These are phyloP conservation scores for Aegilops sharonensis DNA, from an alignment of 176 grass and related monocot species.

Conservation along the genomic window DNA sequence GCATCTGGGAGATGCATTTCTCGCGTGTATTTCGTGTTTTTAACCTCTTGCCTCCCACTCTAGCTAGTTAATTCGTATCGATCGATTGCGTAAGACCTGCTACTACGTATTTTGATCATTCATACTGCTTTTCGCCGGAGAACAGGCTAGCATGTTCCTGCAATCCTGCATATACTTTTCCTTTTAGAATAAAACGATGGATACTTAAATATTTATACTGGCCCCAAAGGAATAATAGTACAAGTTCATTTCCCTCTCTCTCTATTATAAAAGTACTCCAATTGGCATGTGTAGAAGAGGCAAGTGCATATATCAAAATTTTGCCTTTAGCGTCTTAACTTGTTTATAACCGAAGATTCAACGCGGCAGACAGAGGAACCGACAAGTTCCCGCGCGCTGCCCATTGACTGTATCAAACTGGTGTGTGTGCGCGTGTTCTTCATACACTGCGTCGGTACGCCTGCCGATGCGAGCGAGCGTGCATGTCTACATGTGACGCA, in stretches of 20 bases:
- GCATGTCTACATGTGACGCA: background rate
- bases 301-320: background rate
- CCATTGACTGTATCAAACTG: slow-evolving; percentile 19
- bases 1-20: background rate
- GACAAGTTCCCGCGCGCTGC: background rate
- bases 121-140: background rate
- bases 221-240: background rate
- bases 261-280: background rate
- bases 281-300: background rate
- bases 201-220: background rate
- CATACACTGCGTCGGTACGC: background rate
- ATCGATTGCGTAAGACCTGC: background rate
- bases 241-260: background rate
- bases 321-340: background rate
- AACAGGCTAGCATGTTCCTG: background rate
- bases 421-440: background rate
- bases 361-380: background rate
- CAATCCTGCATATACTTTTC: background rate
- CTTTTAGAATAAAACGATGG: background rate
- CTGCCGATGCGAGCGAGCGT: background rate
- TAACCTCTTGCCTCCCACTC: background rate
- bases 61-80: background rate
- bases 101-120: background rate
- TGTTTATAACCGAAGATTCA: slow-evolving; percentile 1
- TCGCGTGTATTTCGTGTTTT: background rate